Base-by-base conservation (phyloP, 768 basidiomycete genomes). In the Pleurotus tuber-regium region DNA sequence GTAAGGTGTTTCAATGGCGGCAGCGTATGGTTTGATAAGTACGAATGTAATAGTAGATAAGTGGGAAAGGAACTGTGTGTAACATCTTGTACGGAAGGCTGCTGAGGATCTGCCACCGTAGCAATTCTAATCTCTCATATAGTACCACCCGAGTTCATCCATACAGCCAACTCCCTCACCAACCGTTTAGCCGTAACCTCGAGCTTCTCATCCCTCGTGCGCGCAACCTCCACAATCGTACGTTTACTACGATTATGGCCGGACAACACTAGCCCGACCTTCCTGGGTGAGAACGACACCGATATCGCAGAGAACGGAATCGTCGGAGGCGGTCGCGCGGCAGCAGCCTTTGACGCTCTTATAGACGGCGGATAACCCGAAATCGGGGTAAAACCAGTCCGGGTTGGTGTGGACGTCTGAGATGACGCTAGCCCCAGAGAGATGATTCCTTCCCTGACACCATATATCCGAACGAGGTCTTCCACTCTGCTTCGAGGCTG, bases 401-500 rank as follows among this genome's bases (percentile, higher is more conserved):
- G 43, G 25, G 23, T 23, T 18, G 54, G 52, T 21, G 56, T 36
- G 11, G 46, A 50, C 12, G 43, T 31, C 9, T 33, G 19, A 5
- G 49, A 56, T 36, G 43, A 21, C n/a, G 55, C 38, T 12, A 46
- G 36, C 10, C 52, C 18, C 62, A 71, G 55, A n/a, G 60, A 61
- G 16, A 78, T 65, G 2, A 78, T 66, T 8, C 74, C 75, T n/a
- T 73, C 66, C 19, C 65, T 59, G 0, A 70, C 39, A 0, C 76
- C 76, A 52, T 73, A 74, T 2, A 65, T 57, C 30, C 77, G 59
- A 7, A 91, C 74, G 30, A 92, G 74, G 63, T 92, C 90, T 65
- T 92, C 90, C n/a, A 87, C 63, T 18, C 90, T 71, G 24, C 81
- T 79, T 43, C 82, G 79, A 4, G 90, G 90, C 67, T 92, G 87